phyloP scores from a whole-genome alignment of 2,329 filamentous ascomycete species.

The Penicillium brasilianum region DNA sequence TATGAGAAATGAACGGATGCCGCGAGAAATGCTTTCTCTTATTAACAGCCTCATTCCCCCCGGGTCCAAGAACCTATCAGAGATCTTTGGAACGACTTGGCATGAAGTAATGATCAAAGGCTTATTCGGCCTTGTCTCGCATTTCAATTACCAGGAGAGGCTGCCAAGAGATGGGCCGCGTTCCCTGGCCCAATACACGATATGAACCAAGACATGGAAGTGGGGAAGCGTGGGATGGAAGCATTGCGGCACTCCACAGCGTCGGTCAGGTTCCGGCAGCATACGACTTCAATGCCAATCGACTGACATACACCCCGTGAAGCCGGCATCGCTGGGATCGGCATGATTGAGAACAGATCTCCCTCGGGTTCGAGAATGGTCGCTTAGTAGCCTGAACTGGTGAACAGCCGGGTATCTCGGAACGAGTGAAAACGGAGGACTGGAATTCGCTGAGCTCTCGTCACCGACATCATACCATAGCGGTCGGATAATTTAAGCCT shows the following conservation, averaged over 20 bases:
- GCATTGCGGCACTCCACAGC: constrained; percentile 7
- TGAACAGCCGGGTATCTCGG: not conserved
- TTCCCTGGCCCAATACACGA: not conserved
- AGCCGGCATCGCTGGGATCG: not conserved
- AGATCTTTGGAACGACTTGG: not conserved
- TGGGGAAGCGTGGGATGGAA: constrained; percentile 9
- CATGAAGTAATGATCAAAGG: constrained; percentile 8
- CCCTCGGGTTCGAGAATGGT: not conserved
- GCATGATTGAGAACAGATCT: not conserved
- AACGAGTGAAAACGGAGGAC: not conserved
- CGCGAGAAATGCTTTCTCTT: not conserved
- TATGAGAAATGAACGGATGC: not conserved
- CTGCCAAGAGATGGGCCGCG: constrained; percentile 11
- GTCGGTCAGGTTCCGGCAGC: constrained; percentile 11
- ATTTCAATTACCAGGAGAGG: constrained; percentile 8
- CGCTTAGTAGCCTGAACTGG: not conserved
- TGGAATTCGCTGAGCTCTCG: not conserved
- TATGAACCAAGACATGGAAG: not conserved
- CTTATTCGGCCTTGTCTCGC: constrained; percentile 15
- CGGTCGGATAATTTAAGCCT: not conserved
- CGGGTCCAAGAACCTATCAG: constrained; percentile 11
- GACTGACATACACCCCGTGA: not conserved
- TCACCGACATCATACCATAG: not conserved
- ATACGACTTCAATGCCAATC: not conserved
- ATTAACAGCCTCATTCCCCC: not conserved